Conservation (phyloP, 2,329 filamentous ascomycete genomes). For the Cryphonectria japonica region DNA sequence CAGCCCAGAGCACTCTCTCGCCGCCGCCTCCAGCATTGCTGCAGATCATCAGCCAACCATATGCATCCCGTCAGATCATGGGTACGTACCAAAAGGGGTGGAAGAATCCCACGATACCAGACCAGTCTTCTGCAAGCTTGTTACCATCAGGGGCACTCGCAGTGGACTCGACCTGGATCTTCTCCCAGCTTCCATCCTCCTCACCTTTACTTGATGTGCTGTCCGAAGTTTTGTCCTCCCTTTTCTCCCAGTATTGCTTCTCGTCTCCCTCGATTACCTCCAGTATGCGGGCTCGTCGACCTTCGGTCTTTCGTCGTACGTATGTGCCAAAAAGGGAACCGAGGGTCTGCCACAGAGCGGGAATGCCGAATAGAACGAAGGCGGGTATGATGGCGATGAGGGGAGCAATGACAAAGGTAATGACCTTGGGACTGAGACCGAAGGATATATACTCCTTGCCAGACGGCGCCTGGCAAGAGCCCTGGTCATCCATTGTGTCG, state of each 20-base stretch:
- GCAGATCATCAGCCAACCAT: slow-evolving; percentile 28
- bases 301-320: slow-evolving; percentile 65
- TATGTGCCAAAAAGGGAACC: slow-evolving; percentile 61
- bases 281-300: slow-evolving; percentile 62
- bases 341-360: slow-evolving; percentile 42
- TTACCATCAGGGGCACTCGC: slow-evolving; percentile 43
- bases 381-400: slow-evolving; percentile 40
- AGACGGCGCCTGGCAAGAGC: slow-evolving; percentile 35
- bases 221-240: slow-evolving; percentile 31
- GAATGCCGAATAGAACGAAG: slow-evolving; percentile 40
- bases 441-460: slow-evolving; percentile 36
- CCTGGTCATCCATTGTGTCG: slow-evolving; percentile 31
- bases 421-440: slow-evolving; percentile 37
- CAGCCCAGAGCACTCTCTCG: slow-evolving; percentile 94
- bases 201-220: slow-evolving; percentile 39
- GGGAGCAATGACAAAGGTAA: slow-evolving; percentile 36
- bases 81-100: slow-evolving; percentile 86
- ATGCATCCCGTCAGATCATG: too few species aligned
- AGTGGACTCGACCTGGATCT: slow-evolving; percentile 56
- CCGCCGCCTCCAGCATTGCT: slow-evolving; percentile 96
- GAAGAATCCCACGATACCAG: slow-evolving; percentile 91
- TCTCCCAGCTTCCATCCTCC: slow-evolving; percentile 71
- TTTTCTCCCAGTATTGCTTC: slow-evolving; percentile 39
- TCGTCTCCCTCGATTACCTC: slow-evolving; percentile 52
- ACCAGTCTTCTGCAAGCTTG: slow-evolving; percentile 65